Conservation (phyloP, 805 yeast genomes). For the Ogataea pilisensis region DNA sequence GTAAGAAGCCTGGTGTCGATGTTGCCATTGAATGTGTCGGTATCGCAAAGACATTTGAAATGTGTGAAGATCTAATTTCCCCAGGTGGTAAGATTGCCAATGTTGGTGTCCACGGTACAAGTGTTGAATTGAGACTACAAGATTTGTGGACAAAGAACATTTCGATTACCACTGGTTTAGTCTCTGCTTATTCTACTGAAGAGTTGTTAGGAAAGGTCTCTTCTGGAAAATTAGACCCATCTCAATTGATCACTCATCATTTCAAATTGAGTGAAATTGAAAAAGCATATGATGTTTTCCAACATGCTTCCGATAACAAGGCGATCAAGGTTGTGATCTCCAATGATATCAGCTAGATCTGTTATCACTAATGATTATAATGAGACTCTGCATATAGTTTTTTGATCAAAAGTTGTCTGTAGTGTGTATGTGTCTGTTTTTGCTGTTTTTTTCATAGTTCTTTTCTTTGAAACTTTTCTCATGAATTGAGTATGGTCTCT, state of each 20-base stretch:
- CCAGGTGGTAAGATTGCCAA: conserved; percentile 65
- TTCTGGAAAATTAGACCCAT: conserved; percentile 40
- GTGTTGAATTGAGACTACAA: conserved; percentile 39
- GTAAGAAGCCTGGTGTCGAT: conserved; percentile 48
- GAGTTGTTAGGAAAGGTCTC: conserved; percentile 35
- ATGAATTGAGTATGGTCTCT: too few relatives aligned
- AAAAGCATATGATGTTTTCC: conserved; percentile 57
- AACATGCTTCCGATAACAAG: conserved; percentile 48
- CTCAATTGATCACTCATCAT: conserved; percentile 54
- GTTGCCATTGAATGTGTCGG: conserved; percentile 66
- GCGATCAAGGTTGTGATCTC: conserved; percentile 46
- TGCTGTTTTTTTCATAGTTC: too few relatives aligned
- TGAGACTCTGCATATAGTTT: not conserved
- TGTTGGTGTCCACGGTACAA: conserved; percentile 51
- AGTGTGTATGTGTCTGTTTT: not conserved
- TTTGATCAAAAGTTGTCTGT: too few relatives aligned
- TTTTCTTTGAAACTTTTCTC: too few relatives aligned
- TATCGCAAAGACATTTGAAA: conserved; percentile 54
- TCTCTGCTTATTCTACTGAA: conserved; percentile 41
- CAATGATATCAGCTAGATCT: conserved; percentile 8
- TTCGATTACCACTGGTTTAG: conserved; percentile 45
- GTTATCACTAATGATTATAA: too few relatives aligned
- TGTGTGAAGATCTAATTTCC: conserved; percentile 50
- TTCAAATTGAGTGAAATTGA: conserved; percentile 52
- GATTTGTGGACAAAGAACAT: conserved; percentile 44